Conservation (phyloP, 176 grass and related monocot genomes). For the Musa beccarii region DNA sequence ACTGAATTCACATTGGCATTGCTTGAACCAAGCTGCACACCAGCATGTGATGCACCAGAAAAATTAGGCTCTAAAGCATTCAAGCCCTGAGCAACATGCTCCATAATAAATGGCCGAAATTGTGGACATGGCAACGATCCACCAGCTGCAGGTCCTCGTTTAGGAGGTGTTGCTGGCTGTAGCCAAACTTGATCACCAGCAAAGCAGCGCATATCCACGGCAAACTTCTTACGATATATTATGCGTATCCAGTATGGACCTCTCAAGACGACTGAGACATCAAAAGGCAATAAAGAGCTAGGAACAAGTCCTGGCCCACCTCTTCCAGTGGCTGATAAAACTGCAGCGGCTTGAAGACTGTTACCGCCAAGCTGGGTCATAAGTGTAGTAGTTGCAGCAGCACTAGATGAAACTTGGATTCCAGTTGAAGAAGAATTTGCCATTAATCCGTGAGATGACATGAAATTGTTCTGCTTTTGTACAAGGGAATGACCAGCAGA, state of each 20-base stretch:
- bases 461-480: slow-evolving; percentile 44
- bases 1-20: slow-evolving; percentile 28
- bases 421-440: slow-evolving; percentile 55
- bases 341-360: slow-evolving; percentile 61
- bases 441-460: slow-evolving; percentile 36
- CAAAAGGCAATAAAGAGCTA: slow-evolving; percentile 94
- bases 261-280: slow-evolving; percentile 93
- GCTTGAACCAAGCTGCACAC: slow-evolving; percentile 43
- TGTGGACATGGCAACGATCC: slow-evolving; percentile 99
- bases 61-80: slow-evolving; percentile 90
- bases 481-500: slow-evolving; percentile 44
- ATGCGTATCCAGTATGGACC: slow-evolving; percentile 99
- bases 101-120: slow-evolving; percentile 99
- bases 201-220: slow-evolving; percentile 98
- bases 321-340: slow-evolving; percentile 75
- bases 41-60: slow-evolving; percentile 40
- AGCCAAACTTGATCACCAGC: slow-evolving; percentile 99
- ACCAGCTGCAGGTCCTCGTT: slow-evolving; percentile 79
- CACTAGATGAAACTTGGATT: slow-evolving; percentile 36
- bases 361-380: slow-evolving; percentile 59
- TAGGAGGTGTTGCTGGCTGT: slow-evolving; percentile 95
- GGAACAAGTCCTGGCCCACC: slow-evolving; percentile 91
- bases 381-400: slow-evolving; percentile 25
- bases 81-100: slow-evolving; percentile 99
- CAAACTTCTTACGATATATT: slow-evolving; percentile 99